Evolutionary conservation across 2,329 filamentous ascomycete genomes (phyloP).

Genomic region (Exophiala spinifera): DNA sequence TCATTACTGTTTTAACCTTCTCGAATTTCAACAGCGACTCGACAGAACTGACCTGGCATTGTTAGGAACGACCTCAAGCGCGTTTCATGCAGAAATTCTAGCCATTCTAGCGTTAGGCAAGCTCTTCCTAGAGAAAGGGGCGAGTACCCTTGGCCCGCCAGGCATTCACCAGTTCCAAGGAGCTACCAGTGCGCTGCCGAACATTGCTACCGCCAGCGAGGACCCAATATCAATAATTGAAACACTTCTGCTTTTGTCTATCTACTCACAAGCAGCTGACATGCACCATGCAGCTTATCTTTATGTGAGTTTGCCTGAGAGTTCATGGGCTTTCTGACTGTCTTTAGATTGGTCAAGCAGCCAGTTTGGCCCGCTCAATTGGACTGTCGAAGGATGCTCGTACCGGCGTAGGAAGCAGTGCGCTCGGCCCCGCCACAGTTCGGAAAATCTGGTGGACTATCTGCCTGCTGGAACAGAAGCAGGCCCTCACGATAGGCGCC

Average conservation of each 20-base stretch:
- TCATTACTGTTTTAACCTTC: constrained; percentile 1
- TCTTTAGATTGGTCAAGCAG: constrained; percentile 1
- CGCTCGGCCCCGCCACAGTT: not conserved
- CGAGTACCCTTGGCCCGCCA: constrained; percentile 8
- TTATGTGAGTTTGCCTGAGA: constrained; percentile 7
- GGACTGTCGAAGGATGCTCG: not conserved
- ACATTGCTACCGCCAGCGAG: not conserved
- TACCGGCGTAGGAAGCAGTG: too few relatives aligned
- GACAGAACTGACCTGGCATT: not conserved
- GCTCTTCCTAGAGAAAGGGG: constrained; percentile 13
- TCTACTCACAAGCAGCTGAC: constrained; percentile 14
- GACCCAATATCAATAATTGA: constrained; percentile 1
- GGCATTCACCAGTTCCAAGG: not conserved
- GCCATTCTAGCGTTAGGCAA: constrained; percentile 9
- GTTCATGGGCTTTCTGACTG: constrained; percentile 1
- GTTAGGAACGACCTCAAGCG: not conserved
- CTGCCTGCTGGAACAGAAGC: not conserved
- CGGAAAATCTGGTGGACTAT: not conserved
- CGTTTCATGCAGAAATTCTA: not conserved
- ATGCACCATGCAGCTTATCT: constrained; percentile 13
- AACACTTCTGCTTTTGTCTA: constrained; percentile 2
- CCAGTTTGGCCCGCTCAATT: not conserved
- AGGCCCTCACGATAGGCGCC: not conserved
- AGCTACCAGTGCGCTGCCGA: too few relatives aligned
- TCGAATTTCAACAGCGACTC: not conserved